Conservation (phyloP, 225 moss, liverwort and hornwort species). For the Physcomitrellopsis africana region DNA sequence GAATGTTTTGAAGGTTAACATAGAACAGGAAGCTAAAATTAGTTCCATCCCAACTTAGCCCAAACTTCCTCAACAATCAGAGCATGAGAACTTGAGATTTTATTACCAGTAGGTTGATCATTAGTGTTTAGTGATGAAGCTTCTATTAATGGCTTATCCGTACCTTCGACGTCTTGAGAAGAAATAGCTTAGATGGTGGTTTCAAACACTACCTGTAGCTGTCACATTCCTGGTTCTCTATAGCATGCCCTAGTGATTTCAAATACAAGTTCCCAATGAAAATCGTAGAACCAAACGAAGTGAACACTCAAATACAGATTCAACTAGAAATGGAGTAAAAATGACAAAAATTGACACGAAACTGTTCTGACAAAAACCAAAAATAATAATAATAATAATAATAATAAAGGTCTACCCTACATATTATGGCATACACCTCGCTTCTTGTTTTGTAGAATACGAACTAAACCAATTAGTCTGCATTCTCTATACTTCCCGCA, state of each 20-base stretch:
- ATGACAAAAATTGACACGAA: neutral
- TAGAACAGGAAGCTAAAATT: too few species aligned
- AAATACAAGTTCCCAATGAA: neutral
- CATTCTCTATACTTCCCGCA: neutral
- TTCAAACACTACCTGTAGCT: neutral
- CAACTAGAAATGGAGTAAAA: neutral
- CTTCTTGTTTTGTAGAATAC: slow-evolving; percentile 12
- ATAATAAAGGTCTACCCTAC: neutral
- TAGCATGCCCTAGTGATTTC: neutral
- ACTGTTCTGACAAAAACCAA: neutral
- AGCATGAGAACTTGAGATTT: too few species aligned
- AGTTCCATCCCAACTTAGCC: too few species aligned
- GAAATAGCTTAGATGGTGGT: too few species aligned
- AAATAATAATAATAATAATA: neutral
- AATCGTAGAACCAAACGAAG: slow-evolving; percentile 9
- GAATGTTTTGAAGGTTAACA: too few species aligned
- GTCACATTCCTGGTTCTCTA: neutral
- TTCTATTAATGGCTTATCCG: too few species aligned
- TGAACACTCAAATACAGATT: neutral
- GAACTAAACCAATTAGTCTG: slow-evolving; percentile 2
- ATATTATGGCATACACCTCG: neutral
- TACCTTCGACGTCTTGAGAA: too few species aligned
- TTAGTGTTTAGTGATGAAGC: too few species aligned
- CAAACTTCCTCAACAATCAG: too few species aligned
- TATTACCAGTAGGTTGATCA: too few species aligned